Percentiles rank a stretch among this genome's conserved stretches.
Evolutionary conservation across 1,284 basidiomycete species (phyloP).

Genomic region (Pholiota adiposa): DNA sequence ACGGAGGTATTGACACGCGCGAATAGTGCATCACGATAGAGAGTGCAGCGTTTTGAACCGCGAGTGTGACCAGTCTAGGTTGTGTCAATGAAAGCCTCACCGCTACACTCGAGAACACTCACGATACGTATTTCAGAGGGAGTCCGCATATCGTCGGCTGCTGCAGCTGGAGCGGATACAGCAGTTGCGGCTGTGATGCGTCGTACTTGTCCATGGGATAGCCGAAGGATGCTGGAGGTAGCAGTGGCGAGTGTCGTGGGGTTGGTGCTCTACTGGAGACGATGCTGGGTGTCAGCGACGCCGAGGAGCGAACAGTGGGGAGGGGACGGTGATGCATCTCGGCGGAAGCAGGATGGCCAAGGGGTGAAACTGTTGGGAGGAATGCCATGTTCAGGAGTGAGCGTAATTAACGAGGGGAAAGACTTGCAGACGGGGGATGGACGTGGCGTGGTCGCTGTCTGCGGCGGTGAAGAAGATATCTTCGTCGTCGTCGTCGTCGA

Average conservation of each 20-base stretch:
- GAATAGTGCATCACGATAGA: conserved; percentile 98
- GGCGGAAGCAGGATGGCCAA: conserved; percentile 13
- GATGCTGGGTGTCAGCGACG: conserved; percentile 23
- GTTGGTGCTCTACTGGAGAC: conserved; percentile 35
- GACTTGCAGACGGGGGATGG: conserved; percentile 1
- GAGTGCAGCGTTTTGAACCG: conserved; percentile 94
- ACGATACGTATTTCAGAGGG: conserved; percentile 67
- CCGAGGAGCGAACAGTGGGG: conserved; percentile 39
- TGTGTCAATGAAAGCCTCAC: conserved; percentile 3
- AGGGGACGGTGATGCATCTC: conserved; percentile 44
- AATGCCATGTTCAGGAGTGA: neutral
- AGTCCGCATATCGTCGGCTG: conserved; percentile 53
- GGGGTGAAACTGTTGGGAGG: conserved; percentile 4
- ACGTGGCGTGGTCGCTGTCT: conserved; percentile 1
- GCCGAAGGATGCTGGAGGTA: conserved; percentile 39
- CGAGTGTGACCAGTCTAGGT: conserved; percentile 86
- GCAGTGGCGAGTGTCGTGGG: conserved; percentile 43
- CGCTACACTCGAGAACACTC: conserved; percentile 30
- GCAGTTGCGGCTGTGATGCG: conserved; percentile 19
- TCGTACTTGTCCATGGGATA: conserved; percentile 34
- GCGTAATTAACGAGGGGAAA: neutral
- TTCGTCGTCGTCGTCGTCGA: conserved; percentile 10
- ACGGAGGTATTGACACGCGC: conserved; percentile 78
- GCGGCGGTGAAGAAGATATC: neutral
- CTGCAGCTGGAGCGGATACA: conserved; percentile 18